phyloP scores from a whole-genome alignment of 192 early-diverging fungal genomes.

The Coemansia sp. region DNA sequence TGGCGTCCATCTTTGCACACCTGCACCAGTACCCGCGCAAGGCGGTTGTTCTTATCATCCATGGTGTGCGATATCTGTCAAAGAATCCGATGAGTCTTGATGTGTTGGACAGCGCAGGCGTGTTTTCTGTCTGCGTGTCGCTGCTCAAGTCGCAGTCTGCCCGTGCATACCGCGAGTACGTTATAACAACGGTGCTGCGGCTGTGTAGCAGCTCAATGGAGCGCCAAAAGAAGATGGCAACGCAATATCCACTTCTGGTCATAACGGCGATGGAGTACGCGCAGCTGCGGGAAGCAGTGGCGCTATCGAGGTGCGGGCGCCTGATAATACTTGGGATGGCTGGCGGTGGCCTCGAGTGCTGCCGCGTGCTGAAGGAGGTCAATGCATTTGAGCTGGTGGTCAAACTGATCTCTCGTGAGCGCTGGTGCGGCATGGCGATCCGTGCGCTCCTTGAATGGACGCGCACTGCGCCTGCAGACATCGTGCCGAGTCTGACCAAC shows the following conservation, averaged over 20 bases:
- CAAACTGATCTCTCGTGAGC: constrained; percentile 56
- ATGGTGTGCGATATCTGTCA: constrained; percentile 48
- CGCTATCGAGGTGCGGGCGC: constrained; percentile 46
- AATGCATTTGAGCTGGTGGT: constrained; percentile 52
- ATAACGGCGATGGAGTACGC: constrained; percentile 49
- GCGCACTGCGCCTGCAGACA: constrained; percentile 38
- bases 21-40: constrained; percentile 46
- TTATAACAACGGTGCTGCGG: constrained; percentile 50
- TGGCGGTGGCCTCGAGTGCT: constrained; percentile 43
- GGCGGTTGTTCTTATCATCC: constrained; percentile 44
- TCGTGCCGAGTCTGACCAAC: constrained; percentile 48
- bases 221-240: constrained; percentile 45
- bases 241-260: constrained; percentile 34
- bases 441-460: constrained; percentile 53
- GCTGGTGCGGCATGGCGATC: constrained; percentile 53
- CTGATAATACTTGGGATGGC: constrained; percentile 45
- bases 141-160: constrained; percentile 32
- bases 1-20: constrained; percentile 31
- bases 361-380: constrained; percentile 52
- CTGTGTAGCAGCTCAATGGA: constrained; percentile 48
- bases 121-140: constrained; percentile 40
- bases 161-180: constrained; percentile 48
- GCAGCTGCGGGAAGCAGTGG: constrained; percentile 38
- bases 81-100: constrained; percentile 54
- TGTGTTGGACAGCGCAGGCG: constrained; percentile 47